These are phyloP conservation scores for Cenococcum geophilum DNA, from an alignment of 495 filamentous ascomycete species.

Conservation along the genomic window DNA sequence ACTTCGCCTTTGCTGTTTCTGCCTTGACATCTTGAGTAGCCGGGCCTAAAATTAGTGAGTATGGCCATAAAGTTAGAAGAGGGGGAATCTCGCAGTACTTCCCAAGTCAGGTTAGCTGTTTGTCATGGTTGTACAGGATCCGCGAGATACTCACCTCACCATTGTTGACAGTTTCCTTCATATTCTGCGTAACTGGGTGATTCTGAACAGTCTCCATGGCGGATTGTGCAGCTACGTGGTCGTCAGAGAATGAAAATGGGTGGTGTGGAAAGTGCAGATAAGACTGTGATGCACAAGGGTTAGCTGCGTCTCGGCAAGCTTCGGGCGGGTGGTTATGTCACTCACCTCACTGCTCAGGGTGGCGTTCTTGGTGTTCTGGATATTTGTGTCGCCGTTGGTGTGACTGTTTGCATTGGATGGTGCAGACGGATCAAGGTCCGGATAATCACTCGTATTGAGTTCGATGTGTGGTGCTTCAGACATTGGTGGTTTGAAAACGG, in stretches of 20 bases:
- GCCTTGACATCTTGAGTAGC: conserved; percentile 71
- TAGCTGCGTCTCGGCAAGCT: conserved; percentile 30
- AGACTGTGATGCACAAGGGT: conserved; percentile 22
- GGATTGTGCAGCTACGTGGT: conserved; percentile 36
- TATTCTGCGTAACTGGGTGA: conserved; percentile 36
- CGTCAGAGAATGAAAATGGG: conserved; percentile 16
- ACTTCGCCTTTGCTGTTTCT: conserved; percentile 61
- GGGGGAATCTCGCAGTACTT: conserved; percentile 13
- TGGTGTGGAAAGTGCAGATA: conserved; percentile 29
- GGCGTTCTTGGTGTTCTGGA: conserved; percentile 15
- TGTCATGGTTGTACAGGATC: neutral
- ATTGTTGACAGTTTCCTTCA: conserved; percentile 32
- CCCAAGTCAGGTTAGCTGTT: conserved; percentile 22
- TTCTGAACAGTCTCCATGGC: conserved; percentile 39
- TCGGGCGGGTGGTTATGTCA: conserved; percentile 14
- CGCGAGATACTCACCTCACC: conserved; percentile 34
- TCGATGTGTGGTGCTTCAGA: conserved; percentile 29
- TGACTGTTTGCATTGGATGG: conserved; percentile 17
- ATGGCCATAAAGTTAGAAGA: conserved; percentile 13
- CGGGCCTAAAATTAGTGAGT: conserved; percentile 49
- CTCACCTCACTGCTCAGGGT: conserved; percentile 38
- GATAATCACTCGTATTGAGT: conserved; percentile 20
- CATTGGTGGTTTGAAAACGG: conserved; percentile 13
- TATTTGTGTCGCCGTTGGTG: conserved; percentile 13
- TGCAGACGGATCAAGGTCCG: conserved; percentile 23